Evolutionary conservation across 768 basidiomycete species (phyloP).

Genomic region (Russula foetens): DNA sequence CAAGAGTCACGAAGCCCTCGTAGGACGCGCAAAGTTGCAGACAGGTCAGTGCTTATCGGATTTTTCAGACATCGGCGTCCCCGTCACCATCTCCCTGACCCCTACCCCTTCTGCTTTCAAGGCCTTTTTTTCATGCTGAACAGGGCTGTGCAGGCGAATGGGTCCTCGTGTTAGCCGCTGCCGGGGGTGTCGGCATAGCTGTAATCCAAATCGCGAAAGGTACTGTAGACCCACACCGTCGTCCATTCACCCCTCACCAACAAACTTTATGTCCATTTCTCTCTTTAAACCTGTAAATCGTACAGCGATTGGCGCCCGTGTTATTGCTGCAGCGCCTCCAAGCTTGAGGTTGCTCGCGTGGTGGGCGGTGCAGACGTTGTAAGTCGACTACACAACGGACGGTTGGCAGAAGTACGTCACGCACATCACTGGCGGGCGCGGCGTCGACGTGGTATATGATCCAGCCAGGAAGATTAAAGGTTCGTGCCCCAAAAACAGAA

Average conservation of each 20-base stretch:
- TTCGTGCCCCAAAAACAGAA: constrained; percentile 13
- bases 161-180: constrained; percentile 89
- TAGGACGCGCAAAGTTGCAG: constrained; percentile 74
- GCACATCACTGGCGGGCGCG: constrained; percentile 71
- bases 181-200: constrained; percentile 87
- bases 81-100: not conserved
- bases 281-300: not conserved
- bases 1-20: constrained; percentile 21
- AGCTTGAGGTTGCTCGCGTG: constrained; percentile 64
- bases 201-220: constrained; percentile 92
- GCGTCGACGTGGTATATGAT: constrained; percentile 81
- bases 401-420: constrained; percentile 89
- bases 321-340: constrained; percentile 52
- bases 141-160: constrained; percentile 55
- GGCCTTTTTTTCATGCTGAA: not conserved
- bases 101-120: not conserved
- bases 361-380: constrained; percentile 76
- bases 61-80: not conserved
- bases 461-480: constrained; percentile 75
- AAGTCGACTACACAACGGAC: constrained; percentile 65
- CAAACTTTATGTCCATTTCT: no score
- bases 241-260: not conserved
- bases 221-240: constrained; percentile 26
- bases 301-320: constrained; percentile 77
- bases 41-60: constrained; percentile 38